phyloP scores from a whole-genome alignment of 176 grass and related monocot species.

The maize (Zea mays) region DNA sequence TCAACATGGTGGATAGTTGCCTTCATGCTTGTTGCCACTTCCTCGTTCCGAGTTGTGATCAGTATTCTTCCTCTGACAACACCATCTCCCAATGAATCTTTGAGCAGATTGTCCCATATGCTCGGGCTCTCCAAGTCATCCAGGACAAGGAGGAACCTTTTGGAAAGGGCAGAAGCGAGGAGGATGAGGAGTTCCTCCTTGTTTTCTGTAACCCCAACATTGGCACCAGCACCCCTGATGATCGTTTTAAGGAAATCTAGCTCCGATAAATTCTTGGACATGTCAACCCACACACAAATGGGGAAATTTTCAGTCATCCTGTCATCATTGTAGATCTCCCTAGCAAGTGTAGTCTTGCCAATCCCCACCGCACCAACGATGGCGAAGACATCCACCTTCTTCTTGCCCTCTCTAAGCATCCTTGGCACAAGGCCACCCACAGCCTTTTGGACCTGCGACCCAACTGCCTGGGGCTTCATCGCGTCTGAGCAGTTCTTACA shows the following conservation, averaged over 20 bases:
- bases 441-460: slow-evolving; percentile 48
- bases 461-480: slow-evolving; percentile 29
- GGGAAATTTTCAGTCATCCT: slow-evolving; percentile 60
- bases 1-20: slow-evolving; percentile 52
- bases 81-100: slow-evolving; percentile 56
- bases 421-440: slow-evolving; percentile 51
- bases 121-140: slow-evolving; percentile 64
- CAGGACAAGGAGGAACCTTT: slow-evolving; percentile 68
- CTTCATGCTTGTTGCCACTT: slow-evolving; percentile 52
- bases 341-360: slow-evolving; percentile 75
- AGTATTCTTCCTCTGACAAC: slow-evolving; percentile 57
- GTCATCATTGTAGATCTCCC: slow-evolving; percentile 58
- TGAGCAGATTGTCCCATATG: slow-evolving; percentile 69
- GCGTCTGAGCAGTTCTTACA: not conserved
- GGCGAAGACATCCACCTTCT: slow-evolving; percentile 67
- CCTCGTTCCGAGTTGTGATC: slow-evolving; percentile 48
- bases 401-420: slow-evolving; percentile 62
- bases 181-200: slow-evolving; percentile 52
- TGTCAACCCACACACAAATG: slow-evolving; percentile 58
- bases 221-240: slow-evolving; percentile 42
- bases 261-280: slow-evolving; percentile 54
- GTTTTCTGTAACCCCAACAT: slow-evolving; percentile 29
- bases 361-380: slow-evolving; percentile 63
- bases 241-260: slow-evolving; percentile 58
- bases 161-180: slow-evolving; percentile 51